Conservation (phyloP, 345 rosid genomes). For the Erodium maritimum region DNA sequence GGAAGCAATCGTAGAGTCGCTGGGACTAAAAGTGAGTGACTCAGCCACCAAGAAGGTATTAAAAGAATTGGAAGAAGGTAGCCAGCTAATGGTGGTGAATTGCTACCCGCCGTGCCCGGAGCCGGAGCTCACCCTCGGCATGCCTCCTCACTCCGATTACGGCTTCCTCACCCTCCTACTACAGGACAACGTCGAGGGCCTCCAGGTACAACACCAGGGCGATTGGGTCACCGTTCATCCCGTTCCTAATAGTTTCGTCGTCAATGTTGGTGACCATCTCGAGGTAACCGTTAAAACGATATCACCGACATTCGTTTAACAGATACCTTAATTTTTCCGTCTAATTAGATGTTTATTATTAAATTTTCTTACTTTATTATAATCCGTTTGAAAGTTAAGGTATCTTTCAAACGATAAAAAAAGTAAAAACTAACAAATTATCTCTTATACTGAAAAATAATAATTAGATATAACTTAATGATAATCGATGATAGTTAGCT, state of each 20-base stretch:
- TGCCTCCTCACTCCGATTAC: conserved; percentile 92
- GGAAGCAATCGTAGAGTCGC: conserved; percentile 61
- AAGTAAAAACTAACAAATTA: too few species aligned
- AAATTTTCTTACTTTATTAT: neutral
- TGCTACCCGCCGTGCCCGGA: conserved; percentile 81
- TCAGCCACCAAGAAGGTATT: neutral
- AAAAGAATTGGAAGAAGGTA: conserved; percentile 44
- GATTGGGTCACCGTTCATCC: conserved; percentile 77
- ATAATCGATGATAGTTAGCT: too few species aligned
- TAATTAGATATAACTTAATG: too few species aligned
- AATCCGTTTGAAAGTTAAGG: too few species aligned
- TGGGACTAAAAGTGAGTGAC: conserved; percentile 13
- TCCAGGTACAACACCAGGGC: conserved; percentile 42
- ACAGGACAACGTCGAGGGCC: conserved; percentile 69
- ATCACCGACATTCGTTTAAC: too few species aligned
- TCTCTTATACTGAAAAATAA: too few species aligned
- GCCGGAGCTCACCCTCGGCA: conserved; percentile 76
- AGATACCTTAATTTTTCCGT: too few species aligned
- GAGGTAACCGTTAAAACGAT: conserved; percentile 52
- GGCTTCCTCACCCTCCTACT: conserved; percentile 83
- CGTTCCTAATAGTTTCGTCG: conserved; percentile 49
- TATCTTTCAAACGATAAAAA: too few species aligned
- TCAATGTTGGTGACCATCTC: conserved; percentile 87
- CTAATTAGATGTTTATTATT: too few species aligned
- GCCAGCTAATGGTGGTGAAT: conserved; percentile 68